Conservation (phyloP, 306 rosid species). For the Trichosanthes truncata region DNA sequence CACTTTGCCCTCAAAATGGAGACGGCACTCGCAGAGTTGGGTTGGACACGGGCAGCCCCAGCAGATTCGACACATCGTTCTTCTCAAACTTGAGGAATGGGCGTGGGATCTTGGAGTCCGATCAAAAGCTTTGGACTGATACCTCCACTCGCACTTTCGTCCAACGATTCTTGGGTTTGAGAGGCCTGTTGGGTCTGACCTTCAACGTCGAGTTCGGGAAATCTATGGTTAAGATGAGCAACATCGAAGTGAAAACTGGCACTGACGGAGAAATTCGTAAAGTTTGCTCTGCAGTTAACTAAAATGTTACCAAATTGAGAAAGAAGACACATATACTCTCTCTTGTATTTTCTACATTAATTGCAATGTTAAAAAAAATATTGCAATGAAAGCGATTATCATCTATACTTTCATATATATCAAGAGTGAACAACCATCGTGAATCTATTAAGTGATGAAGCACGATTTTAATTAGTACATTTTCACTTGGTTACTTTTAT, state of each 20-base stretch:
- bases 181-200: not conserved
- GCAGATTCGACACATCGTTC: not conserved
- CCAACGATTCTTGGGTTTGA: not conserved
- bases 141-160: constrained; percentile 1
- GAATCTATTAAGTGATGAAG: too few relatives aligned
- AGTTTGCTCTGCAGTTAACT: constrained; percentile 3
- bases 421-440: too few relatives aligned
- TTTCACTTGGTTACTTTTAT: too few relatives aligned
- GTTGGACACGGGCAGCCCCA: not conserved
- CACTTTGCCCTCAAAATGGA: constrained; percentile 6
- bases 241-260: not conserved
- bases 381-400: too few relatives aligned
- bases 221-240: constrained; percentile 10
- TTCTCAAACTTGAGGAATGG: constrained; percentile 4
- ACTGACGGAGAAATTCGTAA: constrained; percentile 2
- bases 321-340: too few relatives aligned
- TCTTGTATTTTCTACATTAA: too few relatives aligned
- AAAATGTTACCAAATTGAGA: not conserved
- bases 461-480: too few relatives aligned
- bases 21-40: not conserved
- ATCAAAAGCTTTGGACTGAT: constrained; percentile 9
- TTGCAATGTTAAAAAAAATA: too few relatives aligned
- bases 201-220: not conserved
- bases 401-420: too few relatives aligned
- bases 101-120: constrained; percentile 7